Evolutionary conservation across 2,329 filamentous ascomycete species (phyloP).

Genomic region (Ophiocordyceps camponoti-floridani): DNA sequence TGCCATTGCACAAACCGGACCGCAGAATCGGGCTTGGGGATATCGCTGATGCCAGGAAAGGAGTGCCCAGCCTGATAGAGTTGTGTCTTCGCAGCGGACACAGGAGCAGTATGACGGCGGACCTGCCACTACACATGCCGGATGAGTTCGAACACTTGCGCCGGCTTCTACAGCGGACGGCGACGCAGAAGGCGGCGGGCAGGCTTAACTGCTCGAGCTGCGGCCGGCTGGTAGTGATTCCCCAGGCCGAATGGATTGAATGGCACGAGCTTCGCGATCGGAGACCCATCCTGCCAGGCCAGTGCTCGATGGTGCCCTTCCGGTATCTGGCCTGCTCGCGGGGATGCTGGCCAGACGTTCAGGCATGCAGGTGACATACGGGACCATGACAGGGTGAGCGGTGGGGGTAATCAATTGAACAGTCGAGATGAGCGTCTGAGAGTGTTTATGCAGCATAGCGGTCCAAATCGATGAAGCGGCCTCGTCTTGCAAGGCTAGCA

Average conservation of each 20-base stretch:
- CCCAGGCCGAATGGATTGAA: slow-evolving; percentile 42
- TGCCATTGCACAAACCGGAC: slow-evolving; percentile 6
- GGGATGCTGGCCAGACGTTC: slow-evolving; percentile 21
- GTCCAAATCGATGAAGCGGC: too few species aligned
- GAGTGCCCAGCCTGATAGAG: slow-evolving; percentile 32
- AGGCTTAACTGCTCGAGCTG: slow-evolving; percentile 35
- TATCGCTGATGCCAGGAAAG: slow-evolving; percentile 8
- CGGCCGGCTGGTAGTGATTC: slow-evolving; percentile 25
- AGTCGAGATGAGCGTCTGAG: neutral
- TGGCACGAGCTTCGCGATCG: slow-evolving; percentile 29
- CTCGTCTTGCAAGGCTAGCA: too few species aligned
- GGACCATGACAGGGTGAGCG: neutral
- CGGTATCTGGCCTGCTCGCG: slow-evolving; percentile 30
- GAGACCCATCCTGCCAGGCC: neutral
- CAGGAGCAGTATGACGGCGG: slow-evolving; percentile 20
- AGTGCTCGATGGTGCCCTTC: slow-evolving; percentile 21
- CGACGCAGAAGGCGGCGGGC: slow-evolving; percentile 25
- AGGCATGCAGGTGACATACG: neutral
- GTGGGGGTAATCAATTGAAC: neutral
- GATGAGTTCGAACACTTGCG: slow-evolving; percentile 21
- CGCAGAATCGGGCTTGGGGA: slow-evolving; percentile 5
- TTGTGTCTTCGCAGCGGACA: slow-evolving; percentile 28
- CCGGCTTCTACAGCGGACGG: slow-evolving; percentile 20
- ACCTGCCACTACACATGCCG: slow-evolving; percentile 24
- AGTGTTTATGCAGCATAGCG: too few species aligned